phyloP scores from a whole-genome alignment of 75 land plant species.

The Chamaecyparis obtusa region DNA sequence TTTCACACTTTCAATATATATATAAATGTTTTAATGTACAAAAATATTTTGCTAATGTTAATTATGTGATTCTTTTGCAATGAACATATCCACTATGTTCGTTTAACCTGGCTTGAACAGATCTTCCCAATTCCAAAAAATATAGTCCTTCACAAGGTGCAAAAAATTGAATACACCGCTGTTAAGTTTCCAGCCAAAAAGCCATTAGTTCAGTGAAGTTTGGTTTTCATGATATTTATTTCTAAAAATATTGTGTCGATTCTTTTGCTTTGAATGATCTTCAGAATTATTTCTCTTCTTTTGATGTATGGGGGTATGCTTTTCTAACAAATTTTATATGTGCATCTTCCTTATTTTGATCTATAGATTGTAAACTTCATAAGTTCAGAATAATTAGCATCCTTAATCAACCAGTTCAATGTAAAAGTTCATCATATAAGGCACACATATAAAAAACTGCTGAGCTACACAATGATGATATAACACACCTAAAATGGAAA shows the following conservation, averaged over 20 bases:
- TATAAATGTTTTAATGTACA: neutral
- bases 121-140: neutral
- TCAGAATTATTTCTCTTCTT: neutral
- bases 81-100: neutral
- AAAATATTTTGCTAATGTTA: neutral
- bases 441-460: neutral
- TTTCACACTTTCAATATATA: neutral
- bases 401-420: neutral
- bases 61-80: neutral
- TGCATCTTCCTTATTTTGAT: neutral
- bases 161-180: neutral
- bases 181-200: neutral
- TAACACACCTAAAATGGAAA: constrained; percentile 53
- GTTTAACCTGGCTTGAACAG: neutral
- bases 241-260: neutral
- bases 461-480: neutral
- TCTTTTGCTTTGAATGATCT: neutral
- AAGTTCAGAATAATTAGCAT: neutral
- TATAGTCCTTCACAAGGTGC: neutral
- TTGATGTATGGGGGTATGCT: neutral
- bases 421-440: neutral
- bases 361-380: neutral
- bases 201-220: neutral
- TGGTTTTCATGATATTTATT: neutral
- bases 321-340: neutral